Evolutionary conservation across 2,329 filamentous ascomycete genomes (phyloP).

Genomic region (Pseudogymnoascus pannorum): DNA sequence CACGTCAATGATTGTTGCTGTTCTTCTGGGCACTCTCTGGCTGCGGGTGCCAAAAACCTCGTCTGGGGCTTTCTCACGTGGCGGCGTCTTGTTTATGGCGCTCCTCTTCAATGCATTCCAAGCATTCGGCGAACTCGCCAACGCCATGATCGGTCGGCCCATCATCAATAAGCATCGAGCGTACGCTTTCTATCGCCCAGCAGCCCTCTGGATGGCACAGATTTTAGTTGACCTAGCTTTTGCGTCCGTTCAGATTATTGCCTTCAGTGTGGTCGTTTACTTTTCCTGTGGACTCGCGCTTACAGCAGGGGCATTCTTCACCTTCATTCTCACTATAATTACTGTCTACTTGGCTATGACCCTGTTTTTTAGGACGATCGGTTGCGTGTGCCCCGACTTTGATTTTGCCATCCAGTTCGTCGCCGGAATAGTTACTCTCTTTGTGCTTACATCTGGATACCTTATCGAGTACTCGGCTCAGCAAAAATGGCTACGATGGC

Average conservation of each 20-base stretch:
- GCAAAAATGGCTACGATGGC: slow-evolving; percentile 56
- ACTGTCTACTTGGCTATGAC: slow-evolving; percentile 50
- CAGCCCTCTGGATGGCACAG: slow-evolving; percentile 51
- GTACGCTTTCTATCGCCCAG: slow-evolving; percentile 52
- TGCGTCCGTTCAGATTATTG: slow-evolving; percentile 48
- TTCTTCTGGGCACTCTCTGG: slow-evolving; percentile 60
- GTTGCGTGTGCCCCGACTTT: slow-evolving; percentile 38
- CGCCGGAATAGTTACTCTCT: slow-evolving; percentile 41
- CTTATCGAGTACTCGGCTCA: slow-evolving; percentile 40
- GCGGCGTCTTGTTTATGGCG: slow-evolving; percentile 57
- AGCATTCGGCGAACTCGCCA: slow-evolving; percentile 59
- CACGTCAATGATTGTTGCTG: slow-evolving; percentile 48
- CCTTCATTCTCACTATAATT: slow-evolving; percentile 50
- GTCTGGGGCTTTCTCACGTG: slow-evolving; percentile 54
- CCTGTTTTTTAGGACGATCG: slow-evolving; percentile 41
- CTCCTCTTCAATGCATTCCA: slow-evolving; percentile 56
- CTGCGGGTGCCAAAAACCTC: slow-evolving; percentile 54
- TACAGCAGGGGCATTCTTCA: slow-evolving; percentile 51
- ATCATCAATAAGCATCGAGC: slow-evolving; percentile 51
- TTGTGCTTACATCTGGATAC: slow-evolving; percentile 58
- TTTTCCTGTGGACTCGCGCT: slow-evolving; percentile 54
- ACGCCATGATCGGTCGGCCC: slow-evolving; percentile 52
- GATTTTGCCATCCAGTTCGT: slow-evolving; percentile 53
- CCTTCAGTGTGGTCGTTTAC: slow-evolving; percentile 52
- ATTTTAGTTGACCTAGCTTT: slow-evolving; percentile 49